Base-by-base conservation (phyloP, 306 rosid species). In the Cicer judaicum region DNA sequence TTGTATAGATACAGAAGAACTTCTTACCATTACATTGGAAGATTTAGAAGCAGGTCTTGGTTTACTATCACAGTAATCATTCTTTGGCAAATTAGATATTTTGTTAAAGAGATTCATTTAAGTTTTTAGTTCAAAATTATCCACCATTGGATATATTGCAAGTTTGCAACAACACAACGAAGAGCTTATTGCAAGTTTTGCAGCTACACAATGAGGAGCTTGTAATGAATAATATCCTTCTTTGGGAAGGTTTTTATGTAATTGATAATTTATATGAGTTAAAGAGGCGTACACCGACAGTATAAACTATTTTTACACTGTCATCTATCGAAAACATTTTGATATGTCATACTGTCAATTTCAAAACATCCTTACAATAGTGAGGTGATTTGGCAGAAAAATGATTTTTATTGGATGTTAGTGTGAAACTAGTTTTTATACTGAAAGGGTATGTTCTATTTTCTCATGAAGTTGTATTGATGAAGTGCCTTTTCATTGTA, bases 1-100 rank as follows among this genome's bases (percentile, higher is more conserved):
- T 41, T 92, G 99, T 81, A 72, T 84, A 81, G 93, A 90, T 80
- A 87, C 96, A 10, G 96, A 92, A 55, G 92, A 92, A 84, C 92
- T 95, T 74, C 75, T 82, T 77, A 92, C 96, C 24, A 86, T 95
- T 74, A 92, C 89, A 67, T 11, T 90, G 62, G 91, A 81, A 81
- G 99, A 95, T 85, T 82, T 92, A 80, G 92, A 83, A 83, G 91
- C 87, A 13, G 99, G 93, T 12, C 87, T 95, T 54, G 52, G 56
- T 78, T 55, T 81, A 70, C 72, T 94, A 50, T 75, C 92, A 41
- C 86, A 85, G 64, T 90, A 77, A 72, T 53, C 77, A 61, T 72
- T 81, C 74, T 72, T 80, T 70, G 53, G 78, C 70, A 67, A 50
- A 50, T 38, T 53, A 64, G 80, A 74, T 70, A 47, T 42, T 77